These are phyloP conservation scores for Clonostachys sp. DNA, from an alignment of 2,329 filamentous ascomycete genomes.

Conservation along the genomic window DNA sequence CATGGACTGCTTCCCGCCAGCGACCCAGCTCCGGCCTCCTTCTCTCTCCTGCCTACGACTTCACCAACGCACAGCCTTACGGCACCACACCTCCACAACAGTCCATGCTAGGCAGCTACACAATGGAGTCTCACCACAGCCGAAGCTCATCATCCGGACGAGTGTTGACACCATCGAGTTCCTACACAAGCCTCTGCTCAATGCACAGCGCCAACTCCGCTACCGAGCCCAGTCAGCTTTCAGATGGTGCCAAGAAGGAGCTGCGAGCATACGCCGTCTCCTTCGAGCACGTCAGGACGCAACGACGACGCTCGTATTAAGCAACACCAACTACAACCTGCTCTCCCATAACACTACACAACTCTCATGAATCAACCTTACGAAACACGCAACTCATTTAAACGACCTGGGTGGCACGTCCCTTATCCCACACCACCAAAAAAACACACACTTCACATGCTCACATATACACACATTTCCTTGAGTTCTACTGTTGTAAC, in stretches of 20 bases:
- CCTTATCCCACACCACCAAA: no score
- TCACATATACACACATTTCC: background rate
- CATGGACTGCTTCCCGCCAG: constrained; percentile 22
- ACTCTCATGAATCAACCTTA: no score
- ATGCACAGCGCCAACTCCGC: constrained; percentile 59
- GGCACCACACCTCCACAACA: constrained; percentile 40
- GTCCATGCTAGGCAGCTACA: constrained; percentile 14
- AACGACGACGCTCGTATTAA: constrained; percentile 54
- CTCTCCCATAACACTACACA: no score
- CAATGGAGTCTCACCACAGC: constrained; percentile 8
- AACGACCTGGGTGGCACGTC: no score
- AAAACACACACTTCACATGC: no score
- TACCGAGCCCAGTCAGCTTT: constrained; percentile 54
- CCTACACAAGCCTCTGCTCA: constrained; percentile 79
- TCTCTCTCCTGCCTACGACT: constrained; percentile 73
- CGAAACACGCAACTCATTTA: no score
- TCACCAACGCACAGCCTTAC: constrained; percentile 58
- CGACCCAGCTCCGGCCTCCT: constrained; percentile 48
- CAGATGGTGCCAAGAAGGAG: constrained; percentile 73
- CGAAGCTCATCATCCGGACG: constrained; percentile 15
- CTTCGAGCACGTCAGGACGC: constrained; percentile 74
- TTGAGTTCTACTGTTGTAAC: background rate
- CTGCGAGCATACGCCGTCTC: constrained; percentile 82
- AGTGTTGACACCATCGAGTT: constrained; percentile 66
- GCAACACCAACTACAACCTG: background rate